phyloP scores from a whole-genome alignment of 805 yeast genomes.

The Crinitomyces ghanaensis region DNA sequence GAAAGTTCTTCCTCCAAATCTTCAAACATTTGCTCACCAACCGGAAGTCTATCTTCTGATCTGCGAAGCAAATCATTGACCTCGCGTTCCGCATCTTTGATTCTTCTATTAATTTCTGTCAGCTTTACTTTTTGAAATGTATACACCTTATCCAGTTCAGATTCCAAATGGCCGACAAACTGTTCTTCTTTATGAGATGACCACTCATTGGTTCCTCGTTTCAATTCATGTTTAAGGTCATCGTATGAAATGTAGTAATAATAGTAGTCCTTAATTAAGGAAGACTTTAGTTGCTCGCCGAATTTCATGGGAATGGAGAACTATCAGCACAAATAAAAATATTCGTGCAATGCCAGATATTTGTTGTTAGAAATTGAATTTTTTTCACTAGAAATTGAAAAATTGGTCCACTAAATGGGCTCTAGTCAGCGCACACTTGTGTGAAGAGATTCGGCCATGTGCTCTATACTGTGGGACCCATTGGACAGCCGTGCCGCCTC shows the following conservation, averaged over 20 bases:
- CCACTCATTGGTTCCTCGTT: constrained; percentile 55
- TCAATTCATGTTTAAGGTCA: constrained; percentile 73
- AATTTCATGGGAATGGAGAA: constrained; percentile 95
- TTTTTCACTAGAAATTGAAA: too few species aligned
- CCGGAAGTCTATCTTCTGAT: constrained; percentile 34
- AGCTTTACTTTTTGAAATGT: constrained; percentile 82
- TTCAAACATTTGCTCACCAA: constrained; percentile 58
- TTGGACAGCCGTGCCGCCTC: too few species aligned
- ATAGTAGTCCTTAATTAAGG: constrained; percentile 80
- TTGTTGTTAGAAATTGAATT: too few species aligned
- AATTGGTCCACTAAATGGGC: too few species aligned
- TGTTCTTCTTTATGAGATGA: constrained; percentile 66
- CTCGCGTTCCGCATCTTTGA: constrained; percentile 66
- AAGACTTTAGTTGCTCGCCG: constrained; percentile 84
- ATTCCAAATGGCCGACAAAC: constrained; percentile 63
- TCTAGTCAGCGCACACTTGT: too few species aligned
- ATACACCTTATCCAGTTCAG: constrained; percentile 85
- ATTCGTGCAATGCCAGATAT: too few species aligned
- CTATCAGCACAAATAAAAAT: too few species aligned
- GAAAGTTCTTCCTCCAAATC: constrained; percentile 64
- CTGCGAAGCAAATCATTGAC: constrained; percentile 57
- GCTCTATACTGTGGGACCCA: too few species aligned
- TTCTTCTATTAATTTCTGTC: constrained; percentile 73
- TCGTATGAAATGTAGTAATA: constrained; percentile 89
- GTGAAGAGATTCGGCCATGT: too few species aligned